These are phyloP conservation scores for Venturia nashicola DNA, from an alignment of 2,329 filamentous ascomycete genomes.

Conservation along the genomic window DNA sequence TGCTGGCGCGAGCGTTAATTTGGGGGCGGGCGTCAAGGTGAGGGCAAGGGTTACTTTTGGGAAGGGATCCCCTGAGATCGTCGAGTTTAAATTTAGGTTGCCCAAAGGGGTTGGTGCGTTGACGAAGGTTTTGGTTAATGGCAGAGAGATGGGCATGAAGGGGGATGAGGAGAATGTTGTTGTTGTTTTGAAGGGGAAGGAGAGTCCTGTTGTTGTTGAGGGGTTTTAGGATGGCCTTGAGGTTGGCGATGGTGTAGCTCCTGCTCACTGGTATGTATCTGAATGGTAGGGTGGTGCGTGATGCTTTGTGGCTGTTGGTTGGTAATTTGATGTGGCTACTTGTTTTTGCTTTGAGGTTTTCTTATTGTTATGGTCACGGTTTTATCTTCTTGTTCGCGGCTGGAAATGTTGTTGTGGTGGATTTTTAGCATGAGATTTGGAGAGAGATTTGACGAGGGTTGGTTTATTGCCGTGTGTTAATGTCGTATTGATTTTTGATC, in stretches of 20 bases:
- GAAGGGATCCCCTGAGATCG: background rate
- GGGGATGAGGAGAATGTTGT: background rate
- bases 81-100: slow-evolving; percentile 5
- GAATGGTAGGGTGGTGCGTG: too few species aligned
- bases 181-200: background rate
- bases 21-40: background rate
- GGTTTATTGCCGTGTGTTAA: too few species aligned
- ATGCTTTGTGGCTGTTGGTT: too few species aligned
- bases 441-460: too few species aligned
- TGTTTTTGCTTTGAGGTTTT: too few species aligned
- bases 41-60: slow-evolving; percentile 2
- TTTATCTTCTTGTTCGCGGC: too few species aligned
- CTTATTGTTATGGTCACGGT: too few species aligned
- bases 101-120: background rate
- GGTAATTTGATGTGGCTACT: too few species aligned
- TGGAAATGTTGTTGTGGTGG: too few species aligned
- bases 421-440: too few species aligned
- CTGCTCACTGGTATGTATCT: too few species aligned
- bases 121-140: background rate
- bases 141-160: background rate
- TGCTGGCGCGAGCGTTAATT: background rate
- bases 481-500: too few species aligned
- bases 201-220: slow-evolving; percentile 1
- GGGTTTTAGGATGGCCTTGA: background rate
- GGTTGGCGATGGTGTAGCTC: background rate